Evolutionary conservation across 768 basidiomycete species (phyloP), one percentile per base, ranked within the genome.

Genomic region (Omphalotus guepiniiformis): DNA sequence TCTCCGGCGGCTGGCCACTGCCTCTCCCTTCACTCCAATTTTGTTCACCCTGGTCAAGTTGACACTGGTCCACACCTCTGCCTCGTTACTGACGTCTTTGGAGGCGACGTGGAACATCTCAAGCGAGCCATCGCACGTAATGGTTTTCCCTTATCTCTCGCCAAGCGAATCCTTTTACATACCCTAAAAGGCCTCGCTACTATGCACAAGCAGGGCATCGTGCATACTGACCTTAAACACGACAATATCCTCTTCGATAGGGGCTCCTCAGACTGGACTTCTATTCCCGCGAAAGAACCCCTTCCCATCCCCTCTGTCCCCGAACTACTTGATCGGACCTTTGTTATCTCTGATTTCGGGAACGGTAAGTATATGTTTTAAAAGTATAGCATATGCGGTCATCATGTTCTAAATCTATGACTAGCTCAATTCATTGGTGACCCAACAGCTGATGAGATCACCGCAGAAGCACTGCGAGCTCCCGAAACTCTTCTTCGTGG

Each of bases 181-280:
- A 25, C 35, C 19, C 52, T 55, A 47, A 48, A 45, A 18, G 54
- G 54, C 27, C 42, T 55, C 22, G 52, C 54, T 19, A 29, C 39
- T 28, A 32, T 45, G 12, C 54, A 55, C 35, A 41, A 22, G 16
- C n/a, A 28, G 1, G 41, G 49, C 4, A 42, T 46, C 18, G 44
- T 44, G 3, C 52, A 55, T 35, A 55, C 54, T 13, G 54, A 56
- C 40, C 39, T 56, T 21, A 54, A 56, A 39, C 29, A 45, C 18
- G 39, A 38, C 37, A 56, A 56, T 29, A 51, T 56, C 7, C 41
- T 56, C 28, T 48, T 32, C 23, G 42, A 34, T 18, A 23, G 50
- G 51, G 27, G 21, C 29, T 21, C 42, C 42, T 12, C n/a, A 23
- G 27, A 47, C 51, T 34, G 37, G 34, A 15, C 6, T 48, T 13